A percentile compares a stretch with the other conserved stretches of the same genome.
Evolutionary conservation across 2,329 filamentous ascomycete species (phyloP).

Genomic region (Pochonia chlamydosporia): DNA sequence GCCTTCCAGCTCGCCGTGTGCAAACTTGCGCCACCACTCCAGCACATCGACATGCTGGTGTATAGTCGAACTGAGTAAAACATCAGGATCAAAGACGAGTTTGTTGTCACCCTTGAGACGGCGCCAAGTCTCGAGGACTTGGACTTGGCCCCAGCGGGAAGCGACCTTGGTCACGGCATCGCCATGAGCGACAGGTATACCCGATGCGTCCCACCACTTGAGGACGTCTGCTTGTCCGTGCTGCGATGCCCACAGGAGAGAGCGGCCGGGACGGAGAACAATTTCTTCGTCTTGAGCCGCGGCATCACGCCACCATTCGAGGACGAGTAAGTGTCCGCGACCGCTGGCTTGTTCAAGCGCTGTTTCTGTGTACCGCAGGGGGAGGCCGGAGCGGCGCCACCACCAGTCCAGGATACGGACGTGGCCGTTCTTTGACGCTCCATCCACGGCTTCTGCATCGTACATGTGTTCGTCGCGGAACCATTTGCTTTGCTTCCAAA

Average conservation of each 20-base stretch:
- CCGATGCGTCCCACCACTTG: conserved; percentile 81
- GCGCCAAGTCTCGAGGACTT: conserved; percentile 79
- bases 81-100: conserved; percentile 74
- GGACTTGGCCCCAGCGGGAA: conserved; percentile 76
- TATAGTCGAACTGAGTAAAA: conserved; percentile 80
- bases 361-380: conserved; percentile 77
- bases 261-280: conserved; percentile 73
- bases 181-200: conserved; percentile 72
- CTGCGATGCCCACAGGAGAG: conserved; percentile 77
- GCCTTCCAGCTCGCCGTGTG: conserved; percentile 46
- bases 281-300: conserved; percentile 52
- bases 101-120: conserved; percentile 57
- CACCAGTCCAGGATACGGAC: conserved; percentile 87
- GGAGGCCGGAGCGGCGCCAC: conserved; percentile 70
- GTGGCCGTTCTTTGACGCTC: conserved; percentile 79
- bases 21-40: conserved; percentile 84
- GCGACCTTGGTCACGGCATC: conserved; percentile 81
- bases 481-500: conserved; percentile 80
- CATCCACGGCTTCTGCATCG: conserved; percentile 76
- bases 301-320: conserved; percentile 88
- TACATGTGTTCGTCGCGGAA: conserved; percentile 80
- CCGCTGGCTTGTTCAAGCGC: conserved; percentile 84
- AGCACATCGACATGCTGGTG: conserved; percentile 79
- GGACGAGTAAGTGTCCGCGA: conserved; percentile 75
- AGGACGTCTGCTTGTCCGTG: conserved; percentile 72